phyloP scores from a whole-genome alignment of 176 grass and related monocot genomes.

The Avena sativa region DNA sequence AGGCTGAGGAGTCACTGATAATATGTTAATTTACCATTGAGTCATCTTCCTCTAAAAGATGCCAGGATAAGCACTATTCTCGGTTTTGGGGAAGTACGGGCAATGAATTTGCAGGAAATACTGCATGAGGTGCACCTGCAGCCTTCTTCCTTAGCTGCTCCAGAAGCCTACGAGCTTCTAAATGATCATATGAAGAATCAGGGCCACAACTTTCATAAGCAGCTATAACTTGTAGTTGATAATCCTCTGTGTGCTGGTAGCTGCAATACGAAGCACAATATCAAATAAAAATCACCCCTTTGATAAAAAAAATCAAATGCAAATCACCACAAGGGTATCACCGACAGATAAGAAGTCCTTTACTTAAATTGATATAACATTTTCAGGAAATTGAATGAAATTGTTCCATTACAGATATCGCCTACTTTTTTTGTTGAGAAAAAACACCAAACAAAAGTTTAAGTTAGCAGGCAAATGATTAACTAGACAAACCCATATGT shows the following conservation, averaged over 20 bases:
- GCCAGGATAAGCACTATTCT: conserved; percentile 31
- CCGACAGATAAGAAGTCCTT: neutral
- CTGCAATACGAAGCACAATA: conserved; percentile 46
- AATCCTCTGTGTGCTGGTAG: conserved; percentile 56
- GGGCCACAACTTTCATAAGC: conserved; percentile 47
- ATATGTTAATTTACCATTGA: conserved; percentile 28
- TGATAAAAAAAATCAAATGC: neutral
- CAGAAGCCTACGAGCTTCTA: conserved; percentile 57
- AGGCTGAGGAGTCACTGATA: neutral
- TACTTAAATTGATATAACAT: neutral
- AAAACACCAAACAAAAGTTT: conserved; percentile 1
- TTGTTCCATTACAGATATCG: neutral
- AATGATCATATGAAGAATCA: conserved; percentile 32
- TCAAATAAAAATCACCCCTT: neutral
- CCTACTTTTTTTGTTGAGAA: neutral
- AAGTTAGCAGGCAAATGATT: neutral
- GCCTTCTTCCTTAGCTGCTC: conserved; percentile 64
- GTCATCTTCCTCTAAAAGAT: conserved; percentile 32
- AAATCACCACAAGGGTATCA: neutral
- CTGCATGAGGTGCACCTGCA: conserved; percentile 47
- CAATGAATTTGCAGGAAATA: conserved; percentile 68
- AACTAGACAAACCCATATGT: conserved; percentile 7
- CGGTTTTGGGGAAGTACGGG: conserved; percentile 34
- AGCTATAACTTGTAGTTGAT: conserved; percentile 61
- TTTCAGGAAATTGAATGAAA: conserved; percentile 8